Conservation (phyloP, 352 stramenopile genomes). For the Paralagenidium karlingii region DNA sequence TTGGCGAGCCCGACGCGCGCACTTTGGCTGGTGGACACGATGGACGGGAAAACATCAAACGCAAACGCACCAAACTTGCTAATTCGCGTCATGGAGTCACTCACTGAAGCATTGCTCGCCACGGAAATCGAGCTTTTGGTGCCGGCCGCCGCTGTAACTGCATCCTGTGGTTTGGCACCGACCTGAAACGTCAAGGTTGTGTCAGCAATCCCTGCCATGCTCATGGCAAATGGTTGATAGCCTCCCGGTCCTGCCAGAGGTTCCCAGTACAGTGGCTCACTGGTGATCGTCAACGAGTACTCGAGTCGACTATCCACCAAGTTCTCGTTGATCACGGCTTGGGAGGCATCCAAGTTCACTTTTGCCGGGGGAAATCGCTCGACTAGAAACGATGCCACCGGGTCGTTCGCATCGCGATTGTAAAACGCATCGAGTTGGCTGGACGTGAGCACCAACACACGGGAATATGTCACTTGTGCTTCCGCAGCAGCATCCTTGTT, state of each 20-base stretch:
- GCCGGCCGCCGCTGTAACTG: slow-evolving; percentile 5
- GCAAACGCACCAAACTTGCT: slow-evolving; percentile 21
- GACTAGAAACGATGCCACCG: slow-evolving; percentile 18
- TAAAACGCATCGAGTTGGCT: slow-evolving; percentile 27
- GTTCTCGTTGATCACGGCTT: slow-evolving; percentile 18
- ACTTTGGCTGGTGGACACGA: slow-evolving; percentile 22
- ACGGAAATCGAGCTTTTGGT: slow-evolving; percentile 10
- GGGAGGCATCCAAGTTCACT: slow-evolving; percentile 25
- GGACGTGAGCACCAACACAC: slow-evolving; percentile 7
- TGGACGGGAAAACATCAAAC: slow-evolving; percentile 19
- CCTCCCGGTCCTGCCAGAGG: slow-evolving; percentile 5
- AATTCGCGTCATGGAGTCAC: slow-evolving; percentile 9
- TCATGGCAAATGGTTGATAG: slow-evolving; percentile 25
- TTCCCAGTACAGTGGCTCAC: slow-evolving; percentile 61
- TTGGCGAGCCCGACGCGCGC: slow-evolving; percentile 32
- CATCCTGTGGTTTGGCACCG: too few species aligned
- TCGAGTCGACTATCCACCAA: slow-evolving; percentile 12
- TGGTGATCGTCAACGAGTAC: slow-evolving; percentile 25
- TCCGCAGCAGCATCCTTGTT: slow-evolving; percentile 12
- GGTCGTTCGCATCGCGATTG: slow-evolving; percentile 11
- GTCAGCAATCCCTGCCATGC: slow-evolving; percentile 20
- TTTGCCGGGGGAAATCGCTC: slow-evolving; percentile 20
- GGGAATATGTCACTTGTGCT: slow-evolving; percentile 13
- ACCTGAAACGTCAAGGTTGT: slow-evolving; percentile 26
- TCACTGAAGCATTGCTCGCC: slow-evolving; percentile 36